Evolutionary conservation across 176 grass and related monocot species (phyloP).

Genomic region (Elymus sibiricus): DNA sequence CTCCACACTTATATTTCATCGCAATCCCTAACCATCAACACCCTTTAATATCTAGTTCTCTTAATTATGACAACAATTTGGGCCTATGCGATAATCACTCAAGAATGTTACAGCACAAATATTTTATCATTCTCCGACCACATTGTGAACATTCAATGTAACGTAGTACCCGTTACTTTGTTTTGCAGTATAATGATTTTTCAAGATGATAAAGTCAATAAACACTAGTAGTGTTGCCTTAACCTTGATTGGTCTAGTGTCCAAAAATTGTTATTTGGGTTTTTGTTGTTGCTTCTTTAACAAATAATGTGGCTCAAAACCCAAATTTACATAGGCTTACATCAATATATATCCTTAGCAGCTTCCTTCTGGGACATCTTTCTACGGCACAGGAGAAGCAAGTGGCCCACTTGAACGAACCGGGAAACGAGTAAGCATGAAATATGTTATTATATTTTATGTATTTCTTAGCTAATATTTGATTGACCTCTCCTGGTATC

Average conservation of each 20-base stretch:
- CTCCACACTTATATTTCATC: background rate
- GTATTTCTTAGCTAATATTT: background rate
- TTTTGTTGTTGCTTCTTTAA: background rate
- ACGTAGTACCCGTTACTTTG: background rate
- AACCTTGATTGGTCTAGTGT: background rate
- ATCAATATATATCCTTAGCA: slow-evolving; percentile 19
- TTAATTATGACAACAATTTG: background rate
- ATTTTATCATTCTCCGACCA: background rate
- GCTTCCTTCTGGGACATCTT: slow-evolving; percentile 71
- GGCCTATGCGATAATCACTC: background rate
- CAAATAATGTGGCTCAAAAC: background rate
- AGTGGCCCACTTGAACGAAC: slow-evolving; percentile 89
- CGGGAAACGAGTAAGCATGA: slow-evolving; percentile 61
- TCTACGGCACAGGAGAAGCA: slow-evolving; percentile 93
- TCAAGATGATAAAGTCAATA: background rate
- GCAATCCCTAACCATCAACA: background rate
- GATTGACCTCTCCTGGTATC: background rate
- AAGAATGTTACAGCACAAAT: background rate
- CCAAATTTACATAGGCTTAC: background rate
- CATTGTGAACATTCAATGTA: background rate
- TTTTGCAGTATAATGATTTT: background rate
- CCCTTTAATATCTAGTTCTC: background rate
- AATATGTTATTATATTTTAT: background rate
- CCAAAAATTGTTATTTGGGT: background rate
- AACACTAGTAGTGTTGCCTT: background rate